Evolutionary conservation across 2,329 filamentous ascomycete species (phyloP).

Genomic region (Rhinocladiella similis): DNA sequence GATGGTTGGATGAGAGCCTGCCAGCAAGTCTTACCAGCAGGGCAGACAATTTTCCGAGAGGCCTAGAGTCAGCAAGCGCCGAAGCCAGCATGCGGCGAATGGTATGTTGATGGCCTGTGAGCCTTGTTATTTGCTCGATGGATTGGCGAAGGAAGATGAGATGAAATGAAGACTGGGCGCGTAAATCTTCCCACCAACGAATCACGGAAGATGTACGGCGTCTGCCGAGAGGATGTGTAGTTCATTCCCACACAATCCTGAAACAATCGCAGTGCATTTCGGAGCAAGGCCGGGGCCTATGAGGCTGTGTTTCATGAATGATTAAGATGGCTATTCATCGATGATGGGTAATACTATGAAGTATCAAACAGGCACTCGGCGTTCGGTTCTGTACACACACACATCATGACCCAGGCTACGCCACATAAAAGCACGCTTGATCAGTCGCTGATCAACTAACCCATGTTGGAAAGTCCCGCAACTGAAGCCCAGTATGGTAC

Average conservation of each 20-base stretch:
- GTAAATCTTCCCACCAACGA: not conserved
- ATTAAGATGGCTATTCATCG: not conserved
- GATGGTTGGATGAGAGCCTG: conserved; percentile 23
- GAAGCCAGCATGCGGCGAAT: conserved; percentile 11
- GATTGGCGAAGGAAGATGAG: conserved; percentile 15
- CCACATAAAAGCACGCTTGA: not conserved
- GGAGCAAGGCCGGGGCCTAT: not conserved
- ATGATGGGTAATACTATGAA: not conserved
- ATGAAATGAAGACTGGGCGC: not conserved
- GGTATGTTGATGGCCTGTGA: conserved; percentile 6
- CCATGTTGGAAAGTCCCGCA: not conserved
- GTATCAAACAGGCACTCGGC: not conserved
- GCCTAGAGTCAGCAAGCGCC: conserved; percentile 17
- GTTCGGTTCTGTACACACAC: not conserved
- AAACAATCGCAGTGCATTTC: not conserved
- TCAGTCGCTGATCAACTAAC: not conserved
- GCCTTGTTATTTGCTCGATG: conserved; percentile 13
- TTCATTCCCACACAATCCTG: not conserved
- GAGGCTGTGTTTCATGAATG: conserved; percentile 13
- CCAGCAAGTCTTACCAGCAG: conserved; percentile 17
- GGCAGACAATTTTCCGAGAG: conserved; percentile 15
- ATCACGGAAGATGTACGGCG: not conserved
- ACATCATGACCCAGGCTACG: not conserved
- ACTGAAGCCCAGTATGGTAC: not conserved
- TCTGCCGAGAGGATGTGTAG: not conserved